Evolutionary conservation across 2,329 filamentous ascomycete genomes (phyloP), one percentile per base, ranked within the genome.

Genomic region (Fusarium transvaalense): DNA sequence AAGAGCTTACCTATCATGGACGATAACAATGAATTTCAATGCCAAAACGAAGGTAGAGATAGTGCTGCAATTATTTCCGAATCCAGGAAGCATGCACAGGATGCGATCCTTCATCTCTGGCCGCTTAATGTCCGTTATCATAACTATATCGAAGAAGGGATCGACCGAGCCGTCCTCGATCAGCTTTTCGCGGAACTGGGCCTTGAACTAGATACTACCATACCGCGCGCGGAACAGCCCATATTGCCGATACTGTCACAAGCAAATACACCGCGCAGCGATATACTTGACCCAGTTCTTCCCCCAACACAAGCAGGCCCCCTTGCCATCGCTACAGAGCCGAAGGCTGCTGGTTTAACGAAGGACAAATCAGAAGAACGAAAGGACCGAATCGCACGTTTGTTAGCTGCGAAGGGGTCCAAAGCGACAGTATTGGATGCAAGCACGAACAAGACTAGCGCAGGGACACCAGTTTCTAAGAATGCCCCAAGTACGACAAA

Each of bases 321-420:
- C 19, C 34, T 19, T 21, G 7, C 32, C 13, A 37, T n/a, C n/a
- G 9, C 41, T 12, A 19, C 31, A 15, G 39, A 27, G 27, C 43
- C 55, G 41, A 31, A 71, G 71, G 32, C 71, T 69, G 80, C 84
- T 10, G 82, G 90, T 63, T 88, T 91, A 72, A 84, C 52, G 4
- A 71, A 69, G n/a, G 74, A 78, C 38, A 80, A 78, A 66, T 82
- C 86, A 10, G 83, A 91, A 67, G 89, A 92, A 73, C 86, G 92
- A 23, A 92, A 92, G 71, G 91, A 93, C 68, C 88, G 92, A 41
- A 92, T 95, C 62, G 91, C 92, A 6, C 88, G 90, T 48, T 84
- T 94, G 56, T 83, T 94, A 56, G 92, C 92, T n/a, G 89, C 88
- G 2, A 94, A 92, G 76, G 86, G 85, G 52, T 86, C 87, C 34